A percentile compares a stretch with the other conserved stretches of the same genome.
Evolutionary conservation across 2,329 filamentous ascomycete species (phyloP).

Genomic region (Penicillium thymicola): DNA sequence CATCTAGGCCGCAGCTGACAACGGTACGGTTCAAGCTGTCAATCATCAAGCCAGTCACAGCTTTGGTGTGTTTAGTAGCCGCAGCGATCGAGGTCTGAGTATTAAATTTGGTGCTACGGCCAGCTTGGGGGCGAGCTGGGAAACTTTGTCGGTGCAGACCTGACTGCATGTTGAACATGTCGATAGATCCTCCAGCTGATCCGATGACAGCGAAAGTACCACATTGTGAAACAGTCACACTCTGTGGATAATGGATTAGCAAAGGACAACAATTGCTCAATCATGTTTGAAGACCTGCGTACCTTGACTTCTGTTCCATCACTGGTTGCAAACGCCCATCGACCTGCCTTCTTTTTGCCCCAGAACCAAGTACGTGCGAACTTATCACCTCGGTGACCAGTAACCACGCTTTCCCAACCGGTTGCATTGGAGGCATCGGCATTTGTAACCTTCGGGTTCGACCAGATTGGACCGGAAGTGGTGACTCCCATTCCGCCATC

Average conservation of each 20-base stretch:
- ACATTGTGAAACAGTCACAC: constrained; percentile 83
- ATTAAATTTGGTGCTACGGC: constrained; percentile 50
- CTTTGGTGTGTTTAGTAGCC: constrained; percentile 71
- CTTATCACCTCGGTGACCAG: constrained; percentile 80
- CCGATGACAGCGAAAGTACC: constrained; percentile 92
- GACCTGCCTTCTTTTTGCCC: constrained; percentile 86
- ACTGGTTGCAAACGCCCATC: constrained; percentile 86
- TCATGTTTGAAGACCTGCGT: constrained; percentile 10
- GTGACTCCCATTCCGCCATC: constrained; percentile 90
- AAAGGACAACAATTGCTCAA: background rate
- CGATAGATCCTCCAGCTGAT: constrained; percentile 75
- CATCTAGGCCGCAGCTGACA: constrained; percentile 83
- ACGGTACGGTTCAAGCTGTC: constrained; percentile 85
- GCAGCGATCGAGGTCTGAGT: constrained; percentile 37
- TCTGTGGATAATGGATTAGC: constrained; percentile 46
- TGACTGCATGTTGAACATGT: constrained; percentile 97
- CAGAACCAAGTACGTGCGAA: constrained; percentile 96
- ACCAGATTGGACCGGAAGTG: constrained; percentile 78
- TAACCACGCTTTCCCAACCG: constrained; percentile 96
- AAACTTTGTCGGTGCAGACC: constrained; percentile 84
- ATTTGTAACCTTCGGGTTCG: constrained; percentile 67
- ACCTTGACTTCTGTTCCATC: constrained; percentile 73
- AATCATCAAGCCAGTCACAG: constrained; percentile 81
- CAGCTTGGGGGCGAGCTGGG: constrained; percentile 70
- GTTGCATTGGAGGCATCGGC: constrained; percentile 72